A percentile compares a stretch with the other conserved stretches of the same genome.
phyloP scores from a whole-genome alignment of 106 monocot genomes.

The Xerophyta viscosa region DNA sequence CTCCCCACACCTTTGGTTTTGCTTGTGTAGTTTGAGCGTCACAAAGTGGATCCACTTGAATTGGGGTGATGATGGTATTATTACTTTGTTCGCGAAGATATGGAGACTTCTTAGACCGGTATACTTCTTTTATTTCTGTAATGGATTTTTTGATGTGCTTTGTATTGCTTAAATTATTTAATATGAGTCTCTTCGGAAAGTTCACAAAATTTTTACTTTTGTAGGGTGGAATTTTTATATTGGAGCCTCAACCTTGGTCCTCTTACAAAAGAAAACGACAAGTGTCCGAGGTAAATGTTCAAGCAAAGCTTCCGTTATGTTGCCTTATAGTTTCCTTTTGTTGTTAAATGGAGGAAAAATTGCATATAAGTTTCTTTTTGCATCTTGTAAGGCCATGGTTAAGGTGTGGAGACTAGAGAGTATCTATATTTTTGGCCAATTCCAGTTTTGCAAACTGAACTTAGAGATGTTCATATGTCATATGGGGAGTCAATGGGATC shows the following conservation, averaged over 20 bases:
- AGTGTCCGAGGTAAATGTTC: slow-evolving; percentile 57
- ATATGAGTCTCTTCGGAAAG: background rate
- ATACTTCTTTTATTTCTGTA: slow-evolving; percentile 3
- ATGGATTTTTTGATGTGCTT: background rate
- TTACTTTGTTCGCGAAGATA: slow-evolving; percentile 83
- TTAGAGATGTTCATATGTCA: too few species aligned
- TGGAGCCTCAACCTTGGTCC: slow-evolving; percentile 94
- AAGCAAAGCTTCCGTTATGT: background rate
- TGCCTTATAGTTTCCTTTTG: background rate
- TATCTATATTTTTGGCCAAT: too few species aligned
- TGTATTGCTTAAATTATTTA: background rate
- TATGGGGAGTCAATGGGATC: too few species aligned
- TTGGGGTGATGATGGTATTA: slow-evolving; percentile 88
- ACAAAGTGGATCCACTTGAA: slow-evolving; percentile 98
- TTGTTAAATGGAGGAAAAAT: background rate
- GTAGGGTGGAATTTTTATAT: slow-evolving; percentile 81
- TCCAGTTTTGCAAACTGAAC: too few species aligned
- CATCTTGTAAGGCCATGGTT: too few species aligned
- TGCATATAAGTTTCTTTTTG: too few species aligned
- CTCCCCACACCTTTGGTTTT: too few species aligned
- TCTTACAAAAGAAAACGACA: slow-evolving; percentile 68
- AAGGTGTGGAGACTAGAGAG: too few species aligned
- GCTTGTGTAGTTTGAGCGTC: slow-evolving; percentile 73
- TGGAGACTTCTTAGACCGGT: slow-evolving; percentile 91
- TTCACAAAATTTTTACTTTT: slow-evolving; percentile 5